Evolutionary conservation across 2,329 filamentous ascomycete species (phyloP).

Genomic region (Calonectria leucothoes): DNA sequence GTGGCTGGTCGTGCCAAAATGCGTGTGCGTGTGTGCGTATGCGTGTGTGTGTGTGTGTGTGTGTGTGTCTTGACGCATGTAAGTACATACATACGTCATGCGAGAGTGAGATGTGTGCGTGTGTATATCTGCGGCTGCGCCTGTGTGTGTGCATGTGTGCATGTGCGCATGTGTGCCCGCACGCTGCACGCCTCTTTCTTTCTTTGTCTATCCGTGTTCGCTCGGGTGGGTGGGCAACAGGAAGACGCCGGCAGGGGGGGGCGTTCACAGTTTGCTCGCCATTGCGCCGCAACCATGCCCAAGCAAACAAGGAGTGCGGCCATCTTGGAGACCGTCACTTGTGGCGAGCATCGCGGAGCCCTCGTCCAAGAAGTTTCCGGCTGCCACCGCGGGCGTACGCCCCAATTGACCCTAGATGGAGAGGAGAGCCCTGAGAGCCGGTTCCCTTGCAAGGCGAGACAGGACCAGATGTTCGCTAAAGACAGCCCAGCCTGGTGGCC

Average conservation of each 20-base stretch:
- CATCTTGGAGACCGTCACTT: conserved; percentile 29
- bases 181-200: conserved; percentile 4
- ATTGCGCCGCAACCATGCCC: conserved; percentile 24
- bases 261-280: conserved; percentile 28
- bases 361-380: conserved; percentile 18
- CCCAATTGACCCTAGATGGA: conserved; percentile 21
- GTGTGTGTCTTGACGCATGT: neutral
- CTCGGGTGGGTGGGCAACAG: conserved; percentile 21
- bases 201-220: conserved; percentile 3
- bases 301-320: conserved; percentile 27
- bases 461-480: conserved; percentile 31
- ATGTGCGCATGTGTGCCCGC: neutral
- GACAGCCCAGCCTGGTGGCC: conserved; percentile 39
- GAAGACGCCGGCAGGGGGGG: conserved; percentile 15
- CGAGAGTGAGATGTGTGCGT: conserved; percentile 16
- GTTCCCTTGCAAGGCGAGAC: conserved; percentile 27
- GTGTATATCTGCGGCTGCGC: conserved; percentile 1
- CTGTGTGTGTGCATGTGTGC: conserved; percentile 3
- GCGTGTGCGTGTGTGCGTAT: conserved; percentile 14
- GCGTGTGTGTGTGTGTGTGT: neutral
- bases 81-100: conserved; percentile 12
- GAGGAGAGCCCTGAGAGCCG: conserved; percentile 5
- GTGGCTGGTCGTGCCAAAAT: conserved; percentile 34
- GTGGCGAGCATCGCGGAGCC: conserved; percentile 22
- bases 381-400: conserved; percentile 22